Evolutionary conservation across 2,329 filamentous ascomycete species (phyloP).

Genomic region (Aspergillus niger): DNA sequence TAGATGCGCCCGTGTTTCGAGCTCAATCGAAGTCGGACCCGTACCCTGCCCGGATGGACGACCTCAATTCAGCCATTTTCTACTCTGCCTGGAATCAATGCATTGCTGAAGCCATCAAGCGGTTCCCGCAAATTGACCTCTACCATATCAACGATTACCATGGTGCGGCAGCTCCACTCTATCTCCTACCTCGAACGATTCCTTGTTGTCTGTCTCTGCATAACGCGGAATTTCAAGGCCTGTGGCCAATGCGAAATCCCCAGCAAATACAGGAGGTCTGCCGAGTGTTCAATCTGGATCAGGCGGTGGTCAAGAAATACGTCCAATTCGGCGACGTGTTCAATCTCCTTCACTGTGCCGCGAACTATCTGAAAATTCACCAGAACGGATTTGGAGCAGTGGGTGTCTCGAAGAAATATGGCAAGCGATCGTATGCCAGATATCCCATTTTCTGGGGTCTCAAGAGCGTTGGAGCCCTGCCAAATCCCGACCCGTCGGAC

Average conservation of each 20-base stretch:
- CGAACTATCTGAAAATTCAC: constrained; percentile 66
- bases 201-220: constrained; percentile 65
- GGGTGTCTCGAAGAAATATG: constrained; percentile 68
- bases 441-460: constrained; percentile 70
- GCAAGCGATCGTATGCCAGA: constrained; percentile 63
- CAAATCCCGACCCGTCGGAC: constrained; percentile 66
- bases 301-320: constrained; percentile 59
- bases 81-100: constrained; percentile 71
- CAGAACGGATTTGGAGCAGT: constrained; percentile 68
- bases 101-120: constrained; percentile 62
- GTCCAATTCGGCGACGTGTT: constrained; percentile 69
- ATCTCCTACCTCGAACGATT: constrained; percentile 63
- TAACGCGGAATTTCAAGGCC: constrained; percentile 68
- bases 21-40: constrained; percentile 63
- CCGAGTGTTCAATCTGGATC: constrained; percentile 62
- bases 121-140: constrained; percentile 61
- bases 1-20: constrained; percentile 67
- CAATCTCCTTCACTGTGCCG: constrained; percentile 65
- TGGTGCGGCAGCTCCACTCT: constrained; percentile 62
- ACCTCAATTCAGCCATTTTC: constrained; percentile 66
- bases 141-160: constrained; percentile 69
- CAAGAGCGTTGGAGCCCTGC: constrained; percentile 62
- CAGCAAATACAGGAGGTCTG: constrained; percentile 64
- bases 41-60: constrained; percentile 68
- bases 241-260: constrained; percentile 65